Base-by-base conservation (phyloP, 257 asterid species). In the Coffea canephora region DNA sequence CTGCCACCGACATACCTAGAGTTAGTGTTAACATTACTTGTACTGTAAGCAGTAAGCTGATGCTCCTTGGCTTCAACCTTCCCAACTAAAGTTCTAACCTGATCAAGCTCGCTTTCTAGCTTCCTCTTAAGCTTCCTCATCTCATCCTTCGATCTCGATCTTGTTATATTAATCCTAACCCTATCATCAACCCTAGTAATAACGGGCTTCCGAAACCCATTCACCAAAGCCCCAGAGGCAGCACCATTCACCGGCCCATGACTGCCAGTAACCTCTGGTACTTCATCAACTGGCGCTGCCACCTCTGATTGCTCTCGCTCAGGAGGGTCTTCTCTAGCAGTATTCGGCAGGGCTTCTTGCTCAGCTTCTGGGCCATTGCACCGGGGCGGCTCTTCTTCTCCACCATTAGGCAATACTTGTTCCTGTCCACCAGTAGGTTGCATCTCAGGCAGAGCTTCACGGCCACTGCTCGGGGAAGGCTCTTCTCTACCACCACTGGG, bases 21-120 rank as follows among this genome's bases (percentile, higher is more conserved):
- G 75, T 75, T 80, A 83, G 76, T 82, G 79, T 59, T 80, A 80
- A 79, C 73, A 80, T 85, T 83, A 76, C 77, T 82, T 41, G 85
- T 81, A 83, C 80, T 86, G 82, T 78, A 83, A 16, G 88, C 75
- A 79, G 89, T 66, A 77, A 89, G 81, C 83, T 89, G 92, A 84
- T 81, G 85, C 88, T 89, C 92, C 83, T 87, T 91, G 43, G 91
- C 83, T 73, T 91, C 92, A 10, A 93, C 80, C 86, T 83, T 86
- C 81, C 83, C 82, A 74, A 73, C 71, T 78, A 84, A 66, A 77
- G 78, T 82, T 89, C 93, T 87, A 77, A 95, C 92, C 80, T 66
- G 91, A 77, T 80, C 91, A 45, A 95, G 94, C 81, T 93, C 93
- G 11, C 48, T 71, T 86, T 89, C 92, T 31, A 95, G 80, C 83